Evolutionary conservation across 108 stramenopile genomes (phyloP).

Genomic region (Seminavis robusta): DNA sequence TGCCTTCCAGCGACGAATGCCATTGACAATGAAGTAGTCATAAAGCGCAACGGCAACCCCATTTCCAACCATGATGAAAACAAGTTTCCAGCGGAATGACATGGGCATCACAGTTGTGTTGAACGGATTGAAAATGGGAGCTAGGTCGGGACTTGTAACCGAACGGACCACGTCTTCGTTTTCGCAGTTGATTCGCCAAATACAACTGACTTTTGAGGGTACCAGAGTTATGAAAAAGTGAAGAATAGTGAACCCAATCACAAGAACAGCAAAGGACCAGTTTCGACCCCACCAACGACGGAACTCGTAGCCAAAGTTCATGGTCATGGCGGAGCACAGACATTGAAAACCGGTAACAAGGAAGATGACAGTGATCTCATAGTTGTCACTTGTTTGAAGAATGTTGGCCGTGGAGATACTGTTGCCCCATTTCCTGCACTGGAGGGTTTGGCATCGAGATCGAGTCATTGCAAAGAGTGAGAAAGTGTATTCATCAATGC

Average conservation of each 20-base stretch:
- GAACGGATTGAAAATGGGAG: slow-evolving; percentile 43
- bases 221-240: slow-evolving; percentile 28
- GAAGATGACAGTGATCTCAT: slow-evolving; percentile 50
- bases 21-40: slow-evolving; percentile 56
- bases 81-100: slow-evolving; percentile 32
- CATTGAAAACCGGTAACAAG: slow-evolving; percentile 58
- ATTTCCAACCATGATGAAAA: slow-evolving; percentile 57
- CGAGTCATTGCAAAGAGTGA: too few species aligned
- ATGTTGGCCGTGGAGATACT: slow-evolving; percentile 37
- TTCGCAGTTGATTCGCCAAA: slow-evolving; percentile 58
- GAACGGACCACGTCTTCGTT: slow-evolving; percentile 23
- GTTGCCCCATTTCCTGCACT: slow-evolving; percentile 57
- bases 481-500: too few species aligned
- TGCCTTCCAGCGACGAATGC: too few species aligned
- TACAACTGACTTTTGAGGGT: slow-evolving; percentile 36
- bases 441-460: too few species aligned
- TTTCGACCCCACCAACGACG: slow-evolving; percentile 38
- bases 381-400: slow-evolving; percentile 49
- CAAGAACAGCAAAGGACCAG: slow-evolving; percentile 40
- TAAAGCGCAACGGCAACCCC: slow-evolving; percentile 31
- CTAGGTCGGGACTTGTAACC: slow-evolving; percentile 9
- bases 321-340: slow-evolving; percentile 47
- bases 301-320: slow-evolving; percentile 54
- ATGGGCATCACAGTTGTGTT: slow-evolving; percentile 65
- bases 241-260: slow-evolving; percentile 20